Percentiles rank a stretch among this genome's conserved stretches.
Evolutionary conservation across 495 filamentous ascomycete species (phyloP).

Genomic region (Tuber melanosporum): DNA sequence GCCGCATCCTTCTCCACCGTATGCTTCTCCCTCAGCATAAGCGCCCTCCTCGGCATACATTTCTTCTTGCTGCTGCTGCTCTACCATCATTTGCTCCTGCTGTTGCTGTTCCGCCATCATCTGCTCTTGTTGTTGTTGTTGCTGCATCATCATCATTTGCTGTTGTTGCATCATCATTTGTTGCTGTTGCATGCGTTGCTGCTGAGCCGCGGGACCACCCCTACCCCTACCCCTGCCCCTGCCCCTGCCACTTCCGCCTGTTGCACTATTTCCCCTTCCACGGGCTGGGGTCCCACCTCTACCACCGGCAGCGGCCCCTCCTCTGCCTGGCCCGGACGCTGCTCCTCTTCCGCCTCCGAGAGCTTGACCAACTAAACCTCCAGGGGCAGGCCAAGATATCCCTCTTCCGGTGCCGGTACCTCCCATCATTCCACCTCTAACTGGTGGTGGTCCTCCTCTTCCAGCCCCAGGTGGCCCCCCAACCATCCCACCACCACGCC

Average conservation of each 20-base stretch:
- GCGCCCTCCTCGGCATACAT: background rate
- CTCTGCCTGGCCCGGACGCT: background rate
- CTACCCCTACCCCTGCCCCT: background rate
- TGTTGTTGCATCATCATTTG: slow-evolving; percentile 22
- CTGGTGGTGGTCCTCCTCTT: background rate
- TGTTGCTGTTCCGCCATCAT: slow-evolving; percentile 7
- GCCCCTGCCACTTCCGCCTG: background rate
- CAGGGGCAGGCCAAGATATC: background rate
- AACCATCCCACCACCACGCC: background rate
- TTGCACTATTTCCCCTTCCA: background rate
- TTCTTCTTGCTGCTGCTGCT: slow-evolving; percentile 6
- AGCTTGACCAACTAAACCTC: background rate
- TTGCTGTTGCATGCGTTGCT: slow-evolving; percentile 26
- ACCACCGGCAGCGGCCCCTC: slow-evolving; percentile 1
- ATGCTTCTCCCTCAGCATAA: slow-evolving; percentile 8
- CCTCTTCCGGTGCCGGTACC: slow-evolving; percentile 11
- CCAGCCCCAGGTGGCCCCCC: background rate
- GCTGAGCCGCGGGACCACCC: slow-evolving; percentile 1
- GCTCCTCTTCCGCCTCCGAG: background rate
- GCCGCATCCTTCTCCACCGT: slow-evolving; percentile 9
- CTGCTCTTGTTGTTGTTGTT: background rate
- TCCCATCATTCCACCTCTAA: slow-evolving; percentile 1
- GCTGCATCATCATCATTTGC: slow-evolving; percentile 9
- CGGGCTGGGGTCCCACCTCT: slow-evolving; percentile 7
- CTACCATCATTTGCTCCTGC: background rate